Conservation (phyloP, 805 yeast genomes). For the Ogataea minuta region DNA sequence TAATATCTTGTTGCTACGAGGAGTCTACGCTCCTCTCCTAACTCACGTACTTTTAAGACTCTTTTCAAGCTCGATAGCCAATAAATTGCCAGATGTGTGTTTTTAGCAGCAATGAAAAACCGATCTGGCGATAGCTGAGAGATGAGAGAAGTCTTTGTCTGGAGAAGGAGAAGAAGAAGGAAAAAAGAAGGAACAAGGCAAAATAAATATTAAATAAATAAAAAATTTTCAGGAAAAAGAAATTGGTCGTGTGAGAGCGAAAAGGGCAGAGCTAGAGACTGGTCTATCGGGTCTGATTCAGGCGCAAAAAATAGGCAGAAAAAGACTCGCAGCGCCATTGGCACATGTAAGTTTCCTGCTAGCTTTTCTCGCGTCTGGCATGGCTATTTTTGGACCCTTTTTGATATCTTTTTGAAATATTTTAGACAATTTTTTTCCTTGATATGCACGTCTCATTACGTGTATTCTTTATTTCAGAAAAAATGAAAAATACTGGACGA, state of each 20-base stretch:
- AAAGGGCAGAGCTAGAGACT: background rate
- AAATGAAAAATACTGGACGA: constrained; percentile 51
- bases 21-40: constrained; percentile 10
- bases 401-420: constrained; percentile 1
- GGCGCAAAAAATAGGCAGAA: background rate
- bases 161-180: constrained; percentile 34
- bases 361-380: background rate
- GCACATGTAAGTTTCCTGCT: background rate
- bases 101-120: constrained; percentile 17
- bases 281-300: constrained; percentile 1
- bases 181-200: constrained; percentile 22
- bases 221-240: constrained; percentile 11
- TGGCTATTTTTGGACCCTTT: too few species aligned
- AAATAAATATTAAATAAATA: constrained; percentile 8
- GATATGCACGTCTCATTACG: constrained; percentile 14
- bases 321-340: background rate
- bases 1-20: constrained; percentile 3
- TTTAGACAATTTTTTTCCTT: background rate
- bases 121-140: constrained; percentile 14
- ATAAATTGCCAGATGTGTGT: background rate
- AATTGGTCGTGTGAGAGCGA: constrained; percentile 11
- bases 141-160: constrained; percentile 35
- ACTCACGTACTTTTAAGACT: constrained; percentile 12
- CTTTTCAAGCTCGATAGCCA: constrained; percentile 15
- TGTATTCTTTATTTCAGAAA: constrained; percentile 8